Conservation (phyloP, 1,139 yeast genomes). For the Taiozyma sp. region DNA sequence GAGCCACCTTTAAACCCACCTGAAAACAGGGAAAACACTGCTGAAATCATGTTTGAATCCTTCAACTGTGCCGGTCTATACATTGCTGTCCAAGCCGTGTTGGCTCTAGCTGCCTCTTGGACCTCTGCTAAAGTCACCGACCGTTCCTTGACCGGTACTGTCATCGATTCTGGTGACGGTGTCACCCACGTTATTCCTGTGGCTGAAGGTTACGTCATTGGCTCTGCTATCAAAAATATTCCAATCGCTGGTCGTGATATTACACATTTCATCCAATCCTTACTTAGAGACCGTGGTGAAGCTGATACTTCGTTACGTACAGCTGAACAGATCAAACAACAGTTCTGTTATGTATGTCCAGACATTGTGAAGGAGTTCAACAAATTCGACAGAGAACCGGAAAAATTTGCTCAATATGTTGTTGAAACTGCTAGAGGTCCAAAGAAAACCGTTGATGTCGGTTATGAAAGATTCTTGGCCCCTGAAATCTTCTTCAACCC, state of each 20-base stretch:
- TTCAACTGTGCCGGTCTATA: slow-evolving; percentile 98
- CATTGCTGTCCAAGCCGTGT: slow-evolving; percentile 97
- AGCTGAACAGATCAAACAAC: slow-evolving; percentile 94
- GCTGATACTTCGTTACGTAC: slow-evolving; percentile 89
- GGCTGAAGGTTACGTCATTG: slow-evolving; percentile 98
- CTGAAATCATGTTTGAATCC: slow-evolving; percentile 97
- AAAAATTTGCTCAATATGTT: slow-evolving; percentile 87
- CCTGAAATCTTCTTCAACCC: slow-evolving; percentile 99
- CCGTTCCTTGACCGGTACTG: slow-evolving; percentile 96
- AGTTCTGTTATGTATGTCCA: slow-evolving; percentile 95
- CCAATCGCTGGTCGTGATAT: slow-evolving; percentile 99
- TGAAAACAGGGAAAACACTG: slow-evolving; percentile 96
- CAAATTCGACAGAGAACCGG: slow-evolving; percentile 92
- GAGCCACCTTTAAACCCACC: slow-evolving; percentile 99
- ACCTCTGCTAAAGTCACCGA: slow-evolving; percentile 94
- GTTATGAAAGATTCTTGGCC: slow-evolving; percentile 95
- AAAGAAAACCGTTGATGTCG: slow-evolving; percentile 77
- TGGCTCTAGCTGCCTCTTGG: slow-evolving; percentile 99
- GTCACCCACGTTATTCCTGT: slow-evolving; percentile 99
- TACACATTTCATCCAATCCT: slow-evolving; percentile 86
- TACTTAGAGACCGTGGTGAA: slow-evolving; percentile 96
- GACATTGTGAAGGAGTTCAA: slow-evolving; percentile 95
- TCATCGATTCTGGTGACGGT: slow-evolving; percentile 96
- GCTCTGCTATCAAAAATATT: slow-evolving; percentile 92
- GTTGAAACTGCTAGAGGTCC: slow-evolving; percentile 72